Evolutionary conservation across 768 basidiomycete species (phyloP), one percentile per base, ranked within the genome.

Genomic region (Clitopilus passeckerianus): DNA sequence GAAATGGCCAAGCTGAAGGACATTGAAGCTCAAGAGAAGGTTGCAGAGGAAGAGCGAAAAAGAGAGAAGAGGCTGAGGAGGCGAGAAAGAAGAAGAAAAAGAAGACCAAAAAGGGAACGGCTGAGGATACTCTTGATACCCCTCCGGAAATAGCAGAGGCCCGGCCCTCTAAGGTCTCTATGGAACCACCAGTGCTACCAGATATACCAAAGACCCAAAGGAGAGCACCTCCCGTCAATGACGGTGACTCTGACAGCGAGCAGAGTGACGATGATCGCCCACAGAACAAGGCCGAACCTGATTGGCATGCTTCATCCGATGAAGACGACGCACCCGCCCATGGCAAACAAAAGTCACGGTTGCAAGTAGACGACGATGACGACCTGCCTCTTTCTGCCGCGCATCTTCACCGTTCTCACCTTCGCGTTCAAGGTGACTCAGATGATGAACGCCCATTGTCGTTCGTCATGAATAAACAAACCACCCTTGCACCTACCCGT

Each of bases 1-100:
- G 95, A 97, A 72, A 82, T 94, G 78, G 83, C 73, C 16, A 96
- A 91, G 70, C 76, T 96, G 56, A 83, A 83, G 62, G 79, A 85
- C 60, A 90, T 95, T 0, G 88, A 96, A 70, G 86, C 84, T 12
- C 70, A 66, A 56, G 93, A 95, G 68, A 80, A 75, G 58, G 68
- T 66, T 10, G 86, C 85, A 59, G 80, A 78, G n/a, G 83, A 84
- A 60, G 81, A 77, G 34, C 77, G 74, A 56, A 76, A 70, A 54
- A 70, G 67, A 82, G 85, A 59, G 80, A 74, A 53, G 77, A 75
- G 62, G 80, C 74, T 55, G 78, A 77, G 59, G 74, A 70, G 66
- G 81, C 66, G 63, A 79, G 77, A 60, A 82, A 80, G 60, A 82
- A 80, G 61, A 77, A 70, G 62, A 80, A 78, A 58, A 82, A 80